Evolutionary conservation across 352 stramenopile species (phyloP).

Genomic region (Pythium insidiosum): DNA sequence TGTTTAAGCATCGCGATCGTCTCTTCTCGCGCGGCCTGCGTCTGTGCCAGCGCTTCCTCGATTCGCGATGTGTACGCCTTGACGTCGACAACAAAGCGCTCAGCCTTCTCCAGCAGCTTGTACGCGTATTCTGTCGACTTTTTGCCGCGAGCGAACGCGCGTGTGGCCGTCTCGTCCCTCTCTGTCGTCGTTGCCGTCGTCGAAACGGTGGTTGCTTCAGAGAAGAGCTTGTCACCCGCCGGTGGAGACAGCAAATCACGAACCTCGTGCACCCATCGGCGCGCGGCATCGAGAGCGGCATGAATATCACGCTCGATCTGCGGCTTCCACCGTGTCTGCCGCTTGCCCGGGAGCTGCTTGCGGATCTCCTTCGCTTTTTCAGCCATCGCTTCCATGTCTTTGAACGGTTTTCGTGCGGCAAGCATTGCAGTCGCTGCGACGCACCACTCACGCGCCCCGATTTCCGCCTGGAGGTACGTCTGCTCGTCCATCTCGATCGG

Average conservation of each 20-base stretch:
- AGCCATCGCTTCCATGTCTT: slow-evolving; percentile 49
- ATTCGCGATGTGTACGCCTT: slow-evolving; percentile 50
- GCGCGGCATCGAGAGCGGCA: slow-evolving; percentile 48
- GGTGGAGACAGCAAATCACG: slow-evolving; percentile 51
- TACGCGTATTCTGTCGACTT: slow-evolving; percentile 59
- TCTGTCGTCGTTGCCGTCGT: not conserved
- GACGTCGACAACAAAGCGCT: slow-evolving; percentile 54
- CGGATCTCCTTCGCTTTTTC: slow-evolving; percentile 68
- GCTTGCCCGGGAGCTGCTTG: slow-evolving; percentile 59
- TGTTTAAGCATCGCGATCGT: slow-evolving; percentile 39
- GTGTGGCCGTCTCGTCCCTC: slow-evolving; percentile 6
- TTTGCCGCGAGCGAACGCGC: slow-evolving; percentile 33
- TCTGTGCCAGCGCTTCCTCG: slow-evolving; percentile 43
- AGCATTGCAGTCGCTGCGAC: slow-evolving; percentile 43
- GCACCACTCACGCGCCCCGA: slow-evolving; percentile 74
- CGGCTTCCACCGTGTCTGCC: slow-evolving; percentile 77
- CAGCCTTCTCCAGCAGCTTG: slow-evolving; percentile 59
- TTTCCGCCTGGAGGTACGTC: slow-evolving; percentile 68
- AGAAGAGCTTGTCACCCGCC: slow-evolving; percentile 61
- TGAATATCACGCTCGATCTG: slow-evolving; percentile 77
- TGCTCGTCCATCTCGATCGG: slow-evolving; percentile 87
- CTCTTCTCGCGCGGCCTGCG: slow-evolving; percentile 35
- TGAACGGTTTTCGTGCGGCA: slow-evolving; percentile 44
- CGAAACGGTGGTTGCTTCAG: not conserved
- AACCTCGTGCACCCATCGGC: slow-evolving; percentile 71